These are phyloP conservation scores for Fusarium liriodendri DNA, from an alignment of 2,329 filamentous ascomycete species.

Conservation along the genomic window DNA sequence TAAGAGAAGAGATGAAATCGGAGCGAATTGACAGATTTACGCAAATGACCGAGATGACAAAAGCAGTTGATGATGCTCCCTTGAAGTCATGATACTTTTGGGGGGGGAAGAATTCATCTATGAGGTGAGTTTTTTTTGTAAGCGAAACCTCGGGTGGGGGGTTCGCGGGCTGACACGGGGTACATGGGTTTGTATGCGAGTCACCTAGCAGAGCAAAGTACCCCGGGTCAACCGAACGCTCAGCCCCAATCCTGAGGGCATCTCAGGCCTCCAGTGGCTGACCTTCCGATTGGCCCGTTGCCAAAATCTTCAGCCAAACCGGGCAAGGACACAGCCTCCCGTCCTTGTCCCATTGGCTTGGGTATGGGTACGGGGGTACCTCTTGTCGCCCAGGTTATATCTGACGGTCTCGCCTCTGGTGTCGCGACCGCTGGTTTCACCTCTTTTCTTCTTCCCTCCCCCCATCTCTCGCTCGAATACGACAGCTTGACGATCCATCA, in stretches of 20 bases:
- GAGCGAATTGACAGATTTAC: neutral
- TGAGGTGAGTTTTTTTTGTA: constrained; percentile 2
- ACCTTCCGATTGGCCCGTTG: constrained; percentile 34
- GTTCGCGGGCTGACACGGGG: neutral
- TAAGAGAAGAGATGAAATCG: neutral
- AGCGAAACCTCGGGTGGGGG: neutral
- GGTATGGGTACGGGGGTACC: neutral
- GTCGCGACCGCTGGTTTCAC: neutral
- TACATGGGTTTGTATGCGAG: constrained; percentile 3
- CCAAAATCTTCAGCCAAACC: neutral
- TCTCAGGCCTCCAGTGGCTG: neutral
- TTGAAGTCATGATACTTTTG: neutral
- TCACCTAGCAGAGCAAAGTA: constrained; percentile 11
- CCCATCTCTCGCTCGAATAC: constrained; percentile 7
- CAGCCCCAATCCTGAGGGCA: constrained; percentile 15
- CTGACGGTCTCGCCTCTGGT: constrained; percentile 25
- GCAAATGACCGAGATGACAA: neutral
- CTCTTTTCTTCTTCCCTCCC: neutral
- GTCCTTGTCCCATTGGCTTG: neutral
- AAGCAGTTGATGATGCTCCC: neutral
- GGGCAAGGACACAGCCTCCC: constrained; percentile 3
- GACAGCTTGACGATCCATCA: neutral
- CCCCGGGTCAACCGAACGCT: neutral
- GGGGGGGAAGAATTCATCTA: neutral
- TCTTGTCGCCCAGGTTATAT: constrained; percentile 18